These are phyloP conservation scores for Tolypocladium inflatum DNA, from an alignment of 2,329 filamentous ascomycete species.

Conservation along the genomic window DNA sequence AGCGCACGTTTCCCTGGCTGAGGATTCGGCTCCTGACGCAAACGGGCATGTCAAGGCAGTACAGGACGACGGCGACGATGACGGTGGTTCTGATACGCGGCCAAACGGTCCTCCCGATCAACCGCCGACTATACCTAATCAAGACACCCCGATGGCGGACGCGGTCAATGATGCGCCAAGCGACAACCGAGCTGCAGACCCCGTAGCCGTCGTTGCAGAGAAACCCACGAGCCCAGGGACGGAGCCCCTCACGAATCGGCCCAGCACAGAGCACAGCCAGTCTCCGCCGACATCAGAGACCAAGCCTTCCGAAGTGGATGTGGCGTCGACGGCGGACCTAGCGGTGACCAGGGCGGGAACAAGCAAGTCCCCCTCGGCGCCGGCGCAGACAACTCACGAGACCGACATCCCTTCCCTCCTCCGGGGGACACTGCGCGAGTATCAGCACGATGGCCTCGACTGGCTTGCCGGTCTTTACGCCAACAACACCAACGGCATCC, in stretches of 20 bases:
- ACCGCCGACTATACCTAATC: no score
- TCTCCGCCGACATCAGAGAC: conserved; percentile 41
- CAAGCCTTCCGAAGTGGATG: conserved; percentile 40
- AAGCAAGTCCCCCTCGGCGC: conserved; percentile 25
- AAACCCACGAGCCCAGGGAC: conserved; percentile 30
- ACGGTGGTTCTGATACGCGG: neutral
- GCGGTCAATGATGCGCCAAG: neutral
- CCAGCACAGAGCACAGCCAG: conserved; percentile 34
- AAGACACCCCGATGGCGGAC: neutral
- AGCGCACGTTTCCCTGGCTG: neutral
- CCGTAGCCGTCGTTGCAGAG: conserved; percentile 6
- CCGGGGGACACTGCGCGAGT: conserved; percentile 83
- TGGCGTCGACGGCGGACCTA: conserved; percentile 26
- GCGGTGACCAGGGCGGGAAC: conserved; percentile 15
- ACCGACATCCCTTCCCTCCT: conserved; percentile 74
- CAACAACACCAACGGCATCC: conserved; percentile 88
- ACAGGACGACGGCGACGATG: neutral
- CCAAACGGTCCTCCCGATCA: neutral
- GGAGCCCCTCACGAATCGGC: conserved; percentile 31
- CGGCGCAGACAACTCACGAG: conserved; percentile 33
- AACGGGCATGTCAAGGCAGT: neutral
- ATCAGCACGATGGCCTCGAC: conserved; percentile 93
- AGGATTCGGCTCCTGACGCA: neutral
- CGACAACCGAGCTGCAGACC: neutral
- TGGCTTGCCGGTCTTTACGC: conserved; percentile 92